phyloP scores from a whole-genome alignment of 2,329 filamentous ascomycete species.

The Metarhizium robertsii region DNA sequence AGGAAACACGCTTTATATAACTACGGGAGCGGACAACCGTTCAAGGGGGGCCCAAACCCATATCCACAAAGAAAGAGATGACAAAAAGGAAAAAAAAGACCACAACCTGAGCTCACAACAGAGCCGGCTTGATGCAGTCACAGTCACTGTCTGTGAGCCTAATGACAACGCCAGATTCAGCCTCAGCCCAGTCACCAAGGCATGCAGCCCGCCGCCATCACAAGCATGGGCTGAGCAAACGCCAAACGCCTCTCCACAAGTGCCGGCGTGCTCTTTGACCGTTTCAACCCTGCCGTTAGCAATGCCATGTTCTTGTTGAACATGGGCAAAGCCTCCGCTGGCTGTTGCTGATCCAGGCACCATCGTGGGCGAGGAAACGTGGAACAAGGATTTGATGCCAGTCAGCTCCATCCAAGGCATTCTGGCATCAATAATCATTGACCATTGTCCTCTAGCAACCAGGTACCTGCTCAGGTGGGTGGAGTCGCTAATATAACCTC shows the following conservation, averaged over 20 bases:
- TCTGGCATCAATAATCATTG: too few relatives aligned
- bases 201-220: neutral
- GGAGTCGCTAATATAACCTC: constrained; percentile 1
- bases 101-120: too few relatives aligned
- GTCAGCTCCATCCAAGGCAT: too few relatives aligned
- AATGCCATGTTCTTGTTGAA: neutral
- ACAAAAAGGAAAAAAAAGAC: too few relatives aligned
- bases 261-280: neutral
- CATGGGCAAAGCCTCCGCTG: neutral
- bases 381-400: too few relatives aligned
- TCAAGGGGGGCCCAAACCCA: too few relatives aligned
- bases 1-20: too few relatives aligned
- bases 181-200: neutral
- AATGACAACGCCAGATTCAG: neutral
- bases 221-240: neutral
- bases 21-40: too few relatives aligned
- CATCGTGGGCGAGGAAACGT: too few relatives aligned
- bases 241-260: neutral
- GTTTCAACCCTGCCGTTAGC: neutral
- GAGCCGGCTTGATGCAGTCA: neutral
- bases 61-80: too few relatives aligned
- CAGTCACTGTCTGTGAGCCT: neutral
- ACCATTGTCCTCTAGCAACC: too few relatives aligned
- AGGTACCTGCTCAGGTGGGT: neutral
- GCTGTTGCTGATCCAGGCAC: neutral